phyloP scores from a whole-genome alignment of 163 green algal genomes.

The Trebouxiophyceae sp. region DNA sequence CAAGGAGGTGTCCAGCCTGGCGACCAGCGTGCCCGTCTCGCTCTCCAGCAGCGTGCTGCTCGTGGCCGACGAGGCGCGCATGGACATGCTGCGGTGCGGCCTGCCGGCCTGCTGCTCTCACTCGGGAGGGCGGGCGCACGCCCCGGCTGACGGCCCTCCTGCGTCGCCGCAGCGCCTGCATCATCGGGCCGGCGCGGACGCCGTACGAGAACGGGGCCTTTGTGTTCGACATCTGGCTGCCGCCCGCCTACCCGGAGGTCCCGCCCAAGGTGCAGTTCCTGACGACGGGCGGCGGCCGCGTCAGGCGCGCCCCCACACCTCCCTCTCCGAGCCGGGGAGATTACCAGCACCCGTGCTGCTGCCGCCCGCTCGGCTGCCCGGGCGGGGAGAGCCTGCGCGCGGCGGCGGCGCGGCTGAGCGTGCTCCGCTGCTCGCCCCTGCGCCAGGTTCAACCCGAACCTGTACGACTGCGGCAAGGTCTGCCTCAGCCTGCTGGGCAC shows the following conservation, averaged over 20 bases:
- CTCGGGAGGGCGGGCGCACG: not conserved
- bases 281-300: conserved; percentile 44
- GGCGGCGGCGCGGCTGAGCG: not conserved
- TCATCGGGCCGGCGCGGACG: conserved; percentile 21
- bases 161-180: too few relatives aligned
- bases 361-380: not conserved
- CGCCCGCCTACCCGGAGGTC: conserved; percentile 50
- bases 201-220: conserved; percentile 67
- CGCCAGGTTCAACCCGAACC: conserved; percentile 22
- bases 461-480: conserved; percentile 43
- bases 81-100: not conserved
- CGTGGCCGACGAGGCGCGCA: not conserved
- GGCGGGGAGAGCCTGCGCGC: not conserved
- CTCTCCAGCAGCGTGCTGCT: not conserved
- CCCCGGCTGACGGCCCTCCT: too few relatives aligned
- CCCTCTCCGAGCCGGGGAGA: not conserved
- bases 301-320: not conserved
- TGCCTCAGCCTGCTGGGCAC: conserved; percentile 85
- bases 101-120: not conserved
- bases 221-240: conserved; percentile 84
- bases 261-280: conserved; percentile 46
- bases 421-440: too few relatives aligned
- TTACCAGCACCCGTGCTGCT: not conserved
- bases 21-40: not conserved
- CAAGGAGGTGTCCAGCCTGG: not conserved